Evolutionary conservation across 805 yeast species (phyloP), one percentile per base, ranked within the genome.

Genomic region (Geotrichum ghanense): DNA sequence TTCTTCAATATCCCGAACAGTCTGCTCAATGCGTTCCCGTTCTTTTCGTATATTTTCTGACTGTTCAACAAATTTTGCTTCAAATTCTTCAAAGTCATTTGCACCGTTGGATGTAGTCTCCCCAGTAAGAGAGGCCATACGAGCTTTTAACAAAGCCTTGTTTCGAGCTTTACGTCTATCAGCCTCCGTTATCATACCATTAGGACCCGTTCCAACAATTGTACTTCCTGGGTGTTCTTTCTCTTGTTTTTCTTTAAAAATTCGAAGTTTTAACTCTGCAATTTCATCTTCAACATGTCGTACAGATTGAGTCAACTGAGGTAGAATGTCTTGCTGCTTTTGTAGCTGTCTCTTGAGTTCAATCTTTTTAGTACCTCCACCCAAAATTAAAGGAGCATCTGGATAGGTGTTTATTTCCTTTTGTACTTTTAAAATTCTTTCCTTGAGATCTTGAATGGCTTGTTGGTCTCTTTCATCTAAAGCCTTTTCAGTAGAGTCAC

Each of bases 121-220:
- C 3, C 96, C 96, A 0, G 97, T 89, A 56, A 90, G 73, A 2
- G 90, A 86, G 23, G 95, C 95, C 95, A 90, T 88, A 54, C 95
- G 75, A 44, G 89, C 84, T 52, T 80, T 79, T 55, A 92, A 70
- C 48, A 79, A 66, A 37, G 90, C 94, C 58, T 83, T 82, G 39
- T 85, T 80, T 54, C 75, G 81, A 35, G 90, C 92, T 56, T 83
- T 83, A 52, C 83, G 75, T 50, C 83, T 75, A 60, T 89, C 97
- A 12, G 78, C 65, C 22, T 85, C 96, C 2, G 97, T 89, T 6
- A 87, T 75, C 50, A 78, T 78, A 24, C 97, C 97, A 57, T 82
- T 78, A 42, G 87, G 82, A 5, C 97, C 97, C 3, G 92, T 76
- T 3, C 96, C 97, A 22, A 72, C 69, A 43, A 82, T 72, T 64